A percentile compares a stretch with the other conserved stretches of the same genome.
phyloP scores from a whole-genome alignment of 1,284 basidiomycete species.

The Ustilago trichophora region DNA sequence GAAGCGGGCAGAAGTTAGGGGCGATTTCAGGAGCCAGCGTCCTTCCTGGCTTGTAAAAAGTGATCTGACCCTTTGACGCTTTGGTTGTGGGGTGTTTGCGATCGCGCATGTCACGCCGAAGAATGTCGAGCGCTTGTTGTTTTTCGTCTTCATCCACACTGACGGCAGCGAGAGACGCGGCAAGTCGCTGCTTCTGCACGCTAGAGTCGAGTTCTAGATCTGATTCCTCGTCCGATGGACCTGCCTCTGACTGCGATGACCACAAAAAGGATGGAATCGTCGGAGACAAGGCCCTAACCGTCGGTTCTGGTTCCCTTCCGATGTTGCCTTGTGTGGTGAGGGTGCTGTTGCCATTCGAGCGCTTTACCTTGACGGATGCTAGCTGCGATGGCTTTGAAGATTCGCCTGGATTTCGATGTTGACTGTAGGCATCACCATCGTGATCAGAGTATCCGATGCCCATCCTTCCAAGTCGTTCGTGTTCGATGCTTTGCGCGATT shows the following conservation, averaged over 20 bases:
- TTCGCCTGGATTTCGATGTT: too few species aligned
- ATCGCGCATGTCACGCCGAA: constrained; percentile 15
- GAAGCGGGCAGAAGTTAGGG: constrained; percentile 8
- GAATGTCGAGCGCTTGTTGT: constrained; percentile 16
- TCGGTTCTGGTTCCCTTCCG: constrained; percentile 9
- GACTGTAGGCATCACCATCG: too few species aligned
- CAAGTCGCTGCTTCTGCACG: constrained; percentile 1
- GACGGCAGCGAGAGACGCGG: constrained; percentile 11
- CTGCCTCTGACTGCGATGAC: constrained; percentile 37
- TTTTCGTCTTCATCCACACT: constrained; percentile 18
- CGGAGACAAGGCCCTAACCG: constrained; percentile 34
- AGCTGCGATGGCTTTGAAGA: too few species aligned
- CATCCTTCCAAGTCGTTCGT: constrained; percentile 22
- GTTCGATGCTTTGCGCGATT: constrained; percentile 37
- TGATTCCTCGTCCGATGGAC: constrained; percentile 10
- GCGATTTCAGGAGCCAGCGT: constrained; percentile 4
- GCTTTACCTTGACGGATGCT: background rate
- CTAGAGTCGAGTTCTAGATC: background rate
- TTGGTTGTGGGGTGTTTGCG: background rate
- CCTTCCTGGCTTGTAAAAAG: constrained; percentile 15
- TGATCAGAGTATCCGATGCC: constrained; percentile 8
- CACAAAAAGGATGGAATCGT: constrained; percentile 38
- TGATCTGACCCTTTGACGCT: constrained; percentile 3
- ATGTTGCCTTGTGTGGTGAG: background rate
- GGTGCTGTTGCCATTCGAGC: background rate